Evolutionary conservation across 371 early-diverging fungal genomes (phyloP).

Genomic region (Basidiobolus heterosporus): DNA sequence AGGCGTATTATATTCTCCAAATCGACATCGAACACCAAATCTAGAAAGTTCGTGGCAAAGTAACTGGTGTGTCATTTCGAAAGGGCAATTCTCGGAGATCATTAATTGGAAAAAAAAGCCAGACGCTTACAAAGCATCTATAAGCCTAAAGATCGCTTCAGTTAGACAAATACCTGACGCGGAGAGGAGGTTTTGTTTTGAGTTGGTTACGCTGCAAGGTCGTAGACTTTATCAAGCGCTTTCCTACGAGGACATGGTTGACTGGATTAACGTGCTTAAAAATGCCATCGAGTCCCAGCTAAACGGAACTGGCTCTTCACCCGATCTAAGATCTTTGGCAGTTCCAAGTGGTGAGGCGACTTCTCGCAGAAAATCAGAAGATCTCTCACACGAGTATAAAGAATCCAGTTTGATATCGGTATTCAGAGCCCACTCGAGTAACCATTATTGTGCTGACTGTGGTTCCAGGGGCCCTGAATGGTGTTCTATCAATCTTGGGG

Average conservation of each 20-base stretch:
- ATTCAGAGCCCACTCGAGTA: conserved; percentile 8
- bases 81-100: conserved; percentile 54
- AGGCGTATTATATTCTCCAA: too few species aligned
- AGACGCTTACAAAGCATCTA: conserved; percentile 41
- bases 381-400: too few species aligned
- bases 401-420: too few species aligned
- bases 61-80: conserved; percentile 57
- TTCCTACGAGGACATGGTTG: conserved; percentile 41
- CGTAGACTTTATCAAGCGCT: conserved; percentile 57
- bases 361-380: too few species aligned
- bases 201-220: conserved; percentile 45
- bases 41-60: conserved; percentile 10
- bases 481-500: conserved; percentile 87
- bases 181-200: conserved; percentile 61
- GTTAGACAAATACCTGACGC: conserved; percentile 55
- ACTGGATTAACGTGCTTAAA: conserved; percentile 48
- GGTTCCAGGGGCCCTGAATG: conserved; percentile 70
- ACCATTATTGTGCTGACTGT: conserved; percentile 75
- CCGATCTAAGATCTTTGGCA: not conserved
- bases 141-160: conserved; percentile 51
- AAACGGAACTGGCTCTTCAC: conserved; percentile 27
- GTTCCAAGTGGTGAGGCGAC: too few species aligned
- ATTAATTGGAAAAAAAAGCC: conserved; percentile 49
- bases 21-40: too few species aligned
- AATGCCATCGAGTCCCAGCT: conserved; percentile 50